Evolutionary conservation across 371 early-diverging fungal genomes (phyloP).

Genomic region (Mortierella sp.): DNA sequence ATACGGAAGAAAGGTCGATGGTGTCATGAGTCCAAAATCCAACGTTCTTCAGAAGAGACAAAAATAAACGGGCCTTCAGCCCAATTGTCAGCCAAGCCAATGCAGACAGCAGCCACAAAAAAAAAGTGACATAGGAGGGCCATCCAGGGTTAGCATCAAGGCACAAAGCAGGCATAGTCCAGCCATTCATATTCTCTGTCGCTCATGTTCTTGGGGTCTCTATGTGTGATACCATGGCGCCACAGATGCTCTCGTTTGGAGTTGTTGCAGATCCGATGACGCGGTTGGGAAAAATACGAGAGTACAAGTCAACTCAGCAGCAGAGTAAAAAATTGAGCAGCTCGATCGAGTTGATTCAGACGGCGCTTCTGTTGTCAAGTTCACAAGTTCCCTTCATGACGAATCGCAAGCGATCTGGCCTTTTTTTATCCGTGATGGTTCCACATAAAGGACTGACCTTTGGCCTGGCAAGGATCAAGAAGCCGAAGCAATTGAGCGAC

Average conservation of each 20-base stretch:
- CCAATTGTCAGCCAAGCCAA: not conserved
- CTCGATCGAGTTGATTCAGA: not conserved
- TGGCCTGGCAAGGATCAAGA: too few relatives aligned
- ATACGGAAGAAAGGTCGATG: not conserved
- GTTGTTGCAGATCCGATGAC: conserved; percentile 1
- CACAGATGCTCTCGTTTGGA: not conserved
- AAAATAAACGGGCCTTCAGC: not conserved
- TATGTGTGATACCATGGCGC: not conserved
- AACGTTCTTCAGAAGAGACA: not conserved
- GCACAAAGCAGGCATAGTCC: too few relatives aligned
- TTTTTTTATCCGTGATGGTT: too few relatives aligned
- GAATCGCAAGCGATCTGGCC: too few relatives aligned
- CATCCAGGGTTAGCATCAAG: too few relatives aligned
- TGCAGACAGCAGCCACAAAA: not conserved
- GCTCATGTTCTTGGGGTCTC: not conserved
- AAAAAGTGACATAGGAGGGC: too few relatives aligned
- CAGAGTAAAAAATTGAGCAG: too few relatives aligned
- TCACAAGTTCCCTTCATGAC: too few relatives aligned
- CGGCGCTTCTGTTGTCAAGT: too few relatives aligned
- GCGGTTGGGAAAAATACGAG: not conserved
- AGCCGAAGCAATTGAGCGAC: too few relatives aligned
- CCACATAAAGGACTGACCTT: too few relatives aligned
- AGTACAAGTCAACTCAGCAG: not conserved
- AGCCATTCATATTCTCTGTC: too few relatives aligned
- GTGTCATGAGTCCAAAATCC: not conserved